A percentile compares a stretch with the other conserved stretches of the same genome.
These are phyloP conservation scores for Aspergillus jensenii DNA, from an alignment of 2,329 filamentous ascomycete species.

Conservation along the genomic window DNA sequence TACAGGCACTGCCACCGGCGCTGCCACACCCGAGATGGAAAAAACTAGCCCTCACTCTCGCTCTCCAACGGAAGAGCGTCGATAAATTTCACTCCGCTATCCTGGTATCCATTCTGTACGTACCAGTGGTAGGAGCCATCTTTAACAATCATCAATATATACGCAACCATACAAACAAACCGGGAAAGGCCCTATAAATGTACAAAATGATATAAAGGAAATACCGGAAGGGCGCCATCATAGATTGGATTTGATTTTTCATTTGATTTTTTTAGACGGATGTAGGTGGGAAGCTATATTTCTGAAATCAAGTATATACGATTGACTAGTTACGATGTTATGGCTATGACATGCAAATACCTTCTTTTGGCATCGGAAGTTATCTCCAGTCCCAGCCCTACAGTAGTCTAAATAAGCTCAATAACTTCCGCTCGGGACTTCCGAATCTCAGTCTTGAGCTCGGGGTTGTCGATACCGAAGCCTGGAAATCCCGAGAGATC, in stretches of 20 bases:
- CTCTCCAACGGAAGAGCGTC: slow-evolving; percentile 5
- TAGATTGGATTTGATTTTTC: not conserved
- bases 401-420: no score
- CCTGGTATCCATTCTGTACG: slow-evolving; percentile 6
- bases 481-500: slow-evolving; percentile 1
- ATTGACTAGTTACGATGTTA: slow-evolving; percentile 7
- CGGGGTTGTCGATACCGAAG: not conserved
- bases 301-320: not conserved
- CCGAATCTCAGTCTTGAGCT: not conserved
- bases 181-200: not conserved
- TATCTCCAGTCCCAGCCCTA: not conserved
- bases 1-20: not conserved
- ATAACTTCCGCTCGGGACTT: not conserved
- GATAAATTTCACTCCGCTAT: not conserved
- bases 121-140: slow-evolving; percentile 3
- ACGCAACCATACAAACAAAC: not conserved
- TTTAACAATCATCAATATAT: slow-evolving; percentile 6
- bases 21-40: slow-evolving; percentile 10
- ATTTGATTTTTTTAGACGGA: not conserved
- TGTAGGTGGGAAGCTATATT: not conserved
- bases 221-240: not conserved
- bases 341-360: not conserved
- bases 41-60: slow-evolving; percentile 14
- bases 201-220: not conserved
- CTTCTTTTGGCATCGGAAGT: not conserved